Conservation (phyloP, 1,284 basidiomycete species). For the Ustilago crameri region DNA sequence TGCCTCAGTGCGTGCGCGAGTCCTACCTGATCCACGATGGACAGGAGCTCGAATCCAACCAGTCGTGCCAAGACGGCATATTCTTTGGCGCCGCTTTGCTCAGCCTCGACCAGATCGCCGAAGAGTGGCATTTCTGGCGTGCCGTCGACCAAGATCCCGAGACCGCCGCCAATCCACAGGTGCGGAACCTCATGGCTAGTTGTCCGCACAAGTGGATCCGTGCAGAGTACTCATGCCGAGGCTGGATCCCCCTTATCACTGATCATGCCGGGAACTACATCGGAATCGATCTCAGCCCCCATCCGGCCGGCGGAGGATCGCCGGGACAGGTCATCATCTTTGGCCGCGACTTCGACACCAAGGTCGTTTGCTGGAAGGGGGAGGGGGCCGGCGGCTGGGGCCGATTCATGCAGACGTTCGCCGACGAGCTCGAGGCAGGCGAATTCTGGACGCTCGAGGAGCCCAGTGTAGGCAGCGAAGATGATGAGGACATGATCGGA, state of each 20-base stretch:
- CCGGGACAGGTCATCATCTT: slow-evolving; percentile 96
- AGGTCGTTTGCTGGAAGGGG: slow-evolving; percentile 80
- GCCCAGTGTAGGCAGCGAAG: slow-evolving; percentile 37
- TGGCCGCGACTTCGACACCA: slow-evolving; percentile 96
- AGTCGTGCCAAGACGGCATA: slow-evolving; percentile 65
- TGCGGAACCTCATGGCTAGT: slow-evolving; percentile 76
- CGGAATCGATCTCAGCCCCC: slow-evolving; percentile 90
- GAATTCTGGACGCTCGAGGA: slow-evolving; percentile 71
- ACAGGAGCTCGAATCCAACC: slow-evolving; percentile 63
- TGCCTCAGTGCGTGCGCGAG: slow-evolving; percentile 63
- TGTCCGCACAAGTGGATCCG: slow-evolving; percentile 93
- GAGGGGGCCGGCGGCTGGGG: slow-evolving; percentile 94
- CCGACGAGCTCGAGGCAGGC: slow-evolving; percentile 89
- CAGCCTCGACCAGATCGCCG: slow-evolving; percentile 57
- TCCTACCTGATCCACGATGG: slow-evolving; percentile 63
- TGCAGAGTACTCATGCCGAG: slow-evolving; percentile 87
- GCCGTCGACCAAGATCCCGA: slow-evolving; percentile 63
- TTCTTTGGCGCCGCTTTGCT: slow-evolving; percentile 65
- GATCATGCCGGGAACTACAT: slow-evolving; percentile 97
- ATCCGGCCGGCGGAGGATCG: slow-evolving; percentile 72
- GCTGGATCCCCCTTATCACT: slow-evolving; percentile 93
- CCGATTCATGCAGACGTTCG: slow-evolving; percentile 90
- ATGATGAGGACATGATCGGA: slow-evolving; percentile 64
- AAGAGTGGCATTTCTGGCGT: slow-evolving; percentile 67
- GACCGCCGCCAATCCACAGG: slow-evolving; percentile 57